These are phyloP conservation scores for Leishmania braziliensis DNA, from an alignment of 208 protist species.

Conservation along the genomic window DNA sequence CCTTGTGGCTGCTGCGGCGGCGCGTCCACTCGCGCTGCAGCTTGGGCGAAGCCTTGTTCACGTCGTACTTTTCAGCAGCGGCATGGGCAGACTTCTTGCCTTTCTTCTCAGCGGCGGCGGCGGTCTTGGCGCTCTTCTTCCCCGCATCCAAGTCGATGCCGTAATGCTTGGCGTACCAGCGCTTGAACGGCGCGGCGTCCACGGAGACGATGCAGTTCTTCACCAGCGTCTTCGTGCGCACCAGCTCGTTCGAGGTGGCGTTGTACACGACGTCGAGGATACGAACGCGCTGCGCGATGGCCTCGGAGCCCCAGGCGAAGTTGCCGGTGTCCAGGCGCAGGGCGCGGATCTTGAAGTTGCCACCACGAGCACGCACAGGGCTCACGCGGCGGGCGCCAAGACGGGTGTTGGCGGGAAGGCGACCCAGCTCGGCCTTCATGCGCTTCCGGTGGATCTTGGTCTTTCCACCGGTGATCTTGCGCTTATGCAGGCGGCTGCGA, in stretches of 20 bases:
- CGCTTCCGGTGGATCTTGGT: constrained; percentile 92
- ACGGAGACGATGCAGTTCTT: constrained; percentile 98
- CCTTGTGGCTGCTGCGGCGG: constrained; percentile 71
- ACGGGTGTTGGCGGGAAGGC: constrained; percentile 97
- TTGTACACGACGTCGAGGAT: constrained; percentile 99
- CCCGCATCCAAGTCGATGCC: constrained; percentile 95
- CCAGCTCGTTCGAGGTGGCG: constrained; percentile 99
- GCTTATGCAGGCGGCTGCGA: constrained; percentile 97
- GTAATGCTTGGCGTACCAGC: constrained; percentile 99
- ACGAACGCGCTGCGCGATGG: constrained; percentile 91
- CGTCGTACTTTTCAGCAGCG: constrained; percentile 71
- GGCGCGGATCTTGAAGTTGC: constrained; percentile 98
- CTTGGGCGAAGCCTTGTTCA: constrained; percentile 66
- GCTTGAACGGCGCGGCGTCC: constrained; percentile 98
- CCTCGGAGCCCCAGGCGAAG: constrained; percentile 97
- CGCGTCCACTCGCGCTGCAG: constrained; percentile 81
- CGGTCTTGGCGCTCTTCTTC: constrained; percentile 45
- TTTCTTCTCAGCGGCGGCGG: constrained; percentile 44
- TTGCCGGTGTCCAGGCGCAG: constrained; percentile 98
- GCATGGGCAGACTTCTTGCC: constrained; percentile 64
- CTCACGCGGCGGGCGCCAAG: constrained; percentile 93
- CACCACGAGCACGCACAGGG: constrained; percentile 96
- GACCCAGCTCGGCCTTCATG: constrained; percentile 98
- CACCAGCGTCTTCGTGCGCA: constrained; percentile 99
- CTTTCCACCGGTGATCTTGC: constrained; percentile 97